Conservation (phyloP, 2,329 filamentous ascomycete genomes). For the Geosmithia flava region DNA sequence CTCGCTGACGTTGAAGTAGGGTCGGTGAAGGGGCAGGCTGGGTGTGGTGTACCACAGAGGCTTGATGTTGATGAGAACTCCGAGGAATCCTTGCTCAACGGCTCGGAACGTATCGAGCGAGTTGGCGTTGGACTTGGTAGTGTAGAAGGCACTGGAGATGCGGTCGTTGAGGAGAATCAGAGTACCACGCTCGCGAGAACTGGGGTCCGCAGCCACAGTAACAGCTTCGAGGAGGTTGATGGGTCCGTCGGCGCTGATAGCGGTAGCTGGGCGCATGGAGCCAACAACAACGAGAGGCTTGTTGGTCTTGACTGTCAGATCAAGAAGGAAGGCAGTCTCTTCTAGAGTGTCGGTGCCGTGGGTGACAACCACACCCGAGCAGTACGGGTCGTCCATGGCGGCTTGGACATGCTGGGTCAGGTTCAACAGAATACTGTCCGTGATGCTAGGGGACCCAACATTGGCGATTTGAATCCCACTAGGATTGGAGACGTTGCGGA, state of each 20-base stretch:
- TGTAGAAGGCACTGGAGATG: slow-evolving; percentile 43
- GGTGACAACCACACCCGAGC: slow-evolving; percentile 42
- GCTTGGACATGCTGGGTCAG: slow-evolving; percentile 33
- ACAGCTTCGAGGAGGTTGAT: slow-evolving; percentile 50
- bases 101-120: slow-evolving; percentile 49
- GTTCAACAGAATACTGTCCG: slow-evolving; percentile 32
- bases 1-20: slow-evolving; percentile 24
- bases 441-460: slow-evolving; percentile 33
- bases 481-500: slow-evolving; percentile 41
- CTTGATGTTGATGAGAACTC: slow-evolving; percentile 42
- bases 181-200: slow-evolving; percentile 35
- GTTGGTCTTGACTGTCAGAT: slow-evolving; percentile 39
- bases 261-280: slow-evolving; percentile 50
- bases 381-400: slow-evolving; percentile 27
- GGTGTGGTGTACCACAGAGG: slow-evolving; percentile 26
- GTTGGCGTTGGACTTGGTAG: slow-evolving; percentile 50
- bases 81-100: slow-evolving; percentile 42
- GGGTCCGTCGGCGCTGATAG: slow-evolving; percentile 50
- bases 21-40: slow-evolving; percentile 20
- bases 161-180: slow-evolving; percentile 51
- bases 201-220: slow-evolving; percentile 34
- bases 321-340: slow-evolving; percentile 50
- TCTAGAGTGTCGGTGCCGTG: slow-evolving; percentile 56
- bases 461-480: slow-evolving; percentile 38
- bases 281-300: slow-evolving; percentile 50